Evolutionary conservation across 371 early-diverging fungal species (phyloP).

Genomic region (Chytridiales sp.): DNA sequence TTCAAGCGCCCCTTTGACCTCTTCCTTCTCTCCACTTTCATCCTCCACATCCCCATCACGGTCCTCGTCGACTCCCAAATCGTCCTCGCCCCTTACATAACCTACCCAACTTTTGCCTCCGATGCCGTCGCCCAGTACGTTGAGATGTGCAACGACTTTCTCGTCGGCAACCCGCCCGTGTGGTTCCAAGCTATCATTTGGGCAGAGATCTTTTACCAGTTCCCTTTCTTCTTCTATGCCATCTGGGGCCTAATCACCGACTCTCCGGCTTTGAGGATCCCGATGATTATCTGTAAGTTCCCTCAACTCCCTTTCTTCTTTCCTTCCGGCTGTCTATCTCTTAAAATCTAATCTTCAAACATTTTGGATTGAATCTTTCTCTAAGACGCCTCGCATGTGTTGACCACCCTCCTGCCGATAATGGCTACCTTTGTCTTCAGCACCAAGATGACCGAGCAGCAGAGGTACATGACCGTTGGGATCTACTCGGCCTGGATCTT

Average conservation of each 20-base stretch:
- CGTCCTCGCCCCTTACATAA: not conserved
- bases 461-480: not conserved
- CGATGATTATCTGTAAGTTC: not conserved
- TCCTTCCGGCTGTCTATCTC: not conserved
- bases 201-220: slow-evolving; percentile 61
- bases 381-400: slow-evolving; percentile 51
- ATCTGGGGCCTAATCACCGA: slow-evolving; percentile 50
- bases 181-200: slow-evolving; percentile 62
- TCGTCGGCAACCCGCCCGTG: slow-evolving; percentile 44
- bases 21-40: slow-evolving; percentile 12
- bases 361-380: not conserved
- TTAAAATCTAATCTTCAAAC: too few relatives aligned
- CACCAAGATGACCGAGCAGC: slow-evolving; percentile 3
- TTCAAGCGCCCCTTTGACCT: slow-evolving; percentile 8
- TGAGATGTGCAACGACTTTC: slow-evolving; percentile 55
- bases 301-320: not conserved
- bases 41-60: slow-evolving; percentile 20
- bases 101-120: slow-evolving; percentile 18
- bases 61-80: slow-evolving; percentile 15
- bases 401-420: slow-evolving; percentile 59
- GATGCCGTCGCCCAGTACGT: slow-evolving; percentile 44
- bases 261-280: slow-evolving; percentile 2
- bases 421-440: slow-evolving; percentile 52
- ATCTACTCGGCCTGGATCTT: slow-evolving; percentile 10
- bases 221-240: slow-evolving; percentile 68